Conservation (phyloP, 768 basidiomycete species). For the Amanita thiersii region DNA sequence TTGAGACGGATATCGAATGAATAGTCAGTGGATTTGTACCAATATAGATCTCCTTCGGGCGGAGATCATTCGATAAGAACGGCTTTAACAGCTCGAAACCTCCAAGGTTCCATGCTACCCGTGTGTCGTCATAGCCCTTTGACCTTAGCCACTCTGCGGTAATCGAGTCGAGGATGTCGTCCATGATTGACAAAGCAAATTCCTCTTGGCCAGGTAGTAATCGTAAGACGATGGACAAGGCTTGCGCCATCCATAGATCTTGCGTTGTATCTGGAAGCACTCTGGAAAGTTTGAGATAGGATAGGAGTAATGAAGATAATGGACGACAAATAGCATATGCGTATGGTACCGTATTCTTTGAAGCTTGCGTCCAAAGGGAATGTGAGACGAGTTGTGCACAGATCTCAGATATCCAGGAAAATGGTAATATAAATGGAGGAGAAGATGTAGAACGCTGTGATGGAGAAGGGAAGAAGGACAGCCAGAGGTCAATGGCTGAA, state of each 20-base stretch:
- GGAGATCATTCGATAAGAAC: constrained; percentile 45
- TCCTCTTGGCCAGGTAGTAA: constrained; percentile 75
- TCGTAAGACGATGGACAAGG: constrained; percentile 43
- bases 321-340: constrained; percentile 37
- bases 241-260: constrained; percentile 62
- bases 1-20: constrained; percentile 45
- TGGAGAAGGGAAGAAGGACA: constrained; percentile 47
- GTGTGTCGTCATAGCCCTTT: constrained; percentile 27
- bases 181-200: constrained; percentile 33
- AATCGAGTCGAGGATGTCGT: constrained; percentile 27
- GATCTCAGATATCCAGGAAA: constrained; percentile 43
- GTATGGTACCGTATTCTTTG: constrained; percentile 13
- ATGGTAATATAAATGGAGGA: constrained; percentile 59
- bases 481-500: constrained; percentile 52
- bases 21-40: constrained; percentile 44
- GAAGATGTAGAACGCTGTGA: constrained; percentile 27
- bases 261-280: constrained; percentile 45
- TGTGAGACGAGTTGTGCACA: constrained; percentile 43
- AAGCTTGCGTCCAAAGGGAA: constrained; percentile 38
- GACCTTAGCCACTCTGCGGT: constrained; percentile 31
- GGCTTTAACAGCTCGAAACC: constrained; percentile 47
- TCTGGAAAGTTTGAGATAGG: constrained; percentile 53
- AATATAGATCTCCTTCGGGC: constrained; percentile 35
- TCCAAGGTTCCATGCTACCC: constrained; percentile 39
- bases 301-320: constrained; percentile 42